These are phyloP conservation scores for Kwoniella mangroviensis DNA, from an alignment of 768 basidiomycete genomes.

Conservation along the genomic window DNA sequence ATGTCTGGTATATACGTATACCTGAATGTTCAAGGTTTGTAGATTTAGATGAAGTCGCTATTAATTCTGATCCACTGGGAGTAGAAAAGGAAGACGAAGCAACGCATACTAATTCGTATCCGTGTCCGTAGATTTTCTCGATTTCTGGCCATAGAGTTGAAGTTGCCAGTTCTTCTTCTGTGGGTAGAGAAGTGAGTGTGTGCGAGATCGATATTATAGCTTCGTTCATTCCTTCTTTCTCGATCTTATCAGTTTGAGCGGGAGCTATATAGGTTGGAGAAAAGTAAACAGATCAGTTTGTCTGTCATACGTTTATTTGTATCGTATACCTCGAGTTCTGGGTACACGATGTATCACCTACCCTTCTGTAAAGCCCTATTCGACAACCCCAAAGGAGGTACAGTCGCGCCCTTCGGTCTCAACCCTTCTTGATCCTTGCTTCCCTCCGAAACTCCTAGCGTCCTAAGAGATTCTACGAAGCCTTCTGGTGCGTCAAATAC, in stretches of 20 bases:
- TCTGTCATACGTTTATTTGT: neutral
- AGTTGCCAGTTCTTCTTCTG: constrained; percentile 86
- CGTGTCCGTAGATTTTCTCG: constrained; percentile 97
- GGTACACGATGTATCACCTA: constrained; percentile 50
- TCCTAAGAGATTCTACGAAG: constrained; percentile 72
- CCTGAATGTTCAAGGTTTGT: constrained; percentile 86
- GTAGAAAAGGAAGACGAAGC: constrained; percentile 70
- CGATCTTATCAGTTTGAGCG: constrained; percentile 29
- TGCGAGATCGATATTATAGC: constrained; percentile 55
- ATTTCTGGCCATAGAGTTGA: constrained; percentile 94
- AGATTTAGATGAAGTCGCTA: constrained; percentile 91
- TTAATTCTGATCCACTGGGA: constrained; percentile 57
- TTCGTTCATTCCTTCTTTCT: constrained; percentile 36
- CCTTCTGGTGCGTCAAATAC: constrained; percentile 87
- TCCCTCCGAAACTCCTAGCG: constrained; percentile 57
- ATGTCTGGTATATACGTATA: constrained; percentile 77
- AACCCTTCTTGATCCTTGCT: constrained; percentile 11
- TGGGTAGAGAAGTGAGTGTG: constrained; percentile 61
- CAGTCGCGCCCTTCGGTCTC: constrained; percentile 69
- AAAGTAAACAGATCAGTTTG: constrained; percentile 13
- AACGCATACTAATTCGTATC: constrained; percentile 90
- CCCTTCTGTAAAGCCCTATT: constrained; percentile 86
- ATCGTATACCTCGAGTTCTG: neutral
- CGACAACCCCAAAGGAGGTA: constrained; percentile 90
- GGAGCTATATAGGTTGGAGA: constrained; percentile 27